Evolutionary conservation across 2,329 filamentous ascomycete genomes (phyloP).

Genomic region (Pseudocercospora eumusae): DNA sequence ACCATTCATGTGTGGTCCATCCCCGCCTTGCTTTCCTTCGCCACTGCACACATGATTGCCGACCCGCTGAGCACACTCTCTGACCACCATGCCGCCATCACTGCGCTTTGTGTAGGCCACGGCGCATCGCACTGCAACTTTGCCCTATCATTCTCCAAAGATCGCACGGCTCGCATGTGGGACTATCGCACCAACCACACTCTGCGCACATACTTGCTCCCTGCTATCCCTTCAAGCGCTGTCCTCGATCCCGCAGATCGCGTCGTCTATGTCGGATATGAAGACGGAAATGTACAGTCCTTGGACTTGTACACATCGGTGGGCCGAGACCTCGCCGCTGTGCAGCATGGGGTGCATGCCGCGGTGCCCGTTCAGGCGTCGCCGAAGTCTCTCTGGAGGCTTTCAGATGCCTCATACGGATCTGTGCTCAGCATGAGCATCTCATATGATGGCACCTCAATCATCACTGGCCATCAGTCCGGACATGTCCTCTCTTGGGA

Average conservation of each 20-base stretch:
- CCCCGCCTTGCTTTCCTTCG: slow-evolving; percentile 68
- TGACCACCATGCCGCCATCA: slow-evolving; percentile 74
- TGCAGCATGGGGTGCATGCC: slow-evolving; percentile 28
- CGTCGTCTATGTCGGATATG: slow-evolving; percentile 77
- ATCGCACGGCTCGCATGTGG: slow-evolving; percentile 91
- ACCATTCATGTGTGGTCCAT: slow-evolving; percentile 92
- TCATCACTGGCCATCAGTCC: slow-evolving; percentile 78
- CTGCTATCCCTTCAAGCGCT: slow-evolving; percentile 69
- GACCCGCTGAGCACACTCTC: slow-evolving; percentile 77
- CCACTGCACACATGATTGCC: slow-evolving; percentile 56
- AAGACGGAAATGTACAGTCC: slow-evolving; percentile 77
- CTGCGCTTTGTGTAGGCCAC: slow-evolving; percentile 62
- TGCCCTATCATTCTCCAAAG: slow-evolving; percentile 78
- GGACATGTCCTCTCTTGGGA: slow-evolving; percentile 83
- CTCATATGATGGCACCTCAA: slow-evolving; percentile 77
- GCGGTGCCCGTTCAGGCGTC: slow-evolving; percentile 44
- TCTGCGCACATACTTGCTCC: slow-evolving; percentile 79
- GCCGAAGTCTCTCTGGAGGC: slow-evolving; percentile 39
- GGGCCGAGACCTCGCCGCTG: slow-evolving; percentile 19
- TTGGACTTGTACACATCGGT: slow-evolving; percentile 66
- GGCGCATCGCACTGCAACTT: slow-evolving; percentile 74
- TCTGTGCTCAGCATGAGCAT: slow-evolving; percentile 68
- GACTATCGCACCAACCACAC: slow-evolving; percentile 79
- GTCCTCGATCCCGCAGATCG: slow-evolving; percentile 80
- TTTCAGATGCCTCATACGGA: slow-evolving; percentile 57